Percentiles rank a stretch among this genome's conserved stretches.
Evolutionary conservation across 1,284 basidiomycete genomes (phyloP).

Genomic region (Anthracocystis walkeri): DNA sequence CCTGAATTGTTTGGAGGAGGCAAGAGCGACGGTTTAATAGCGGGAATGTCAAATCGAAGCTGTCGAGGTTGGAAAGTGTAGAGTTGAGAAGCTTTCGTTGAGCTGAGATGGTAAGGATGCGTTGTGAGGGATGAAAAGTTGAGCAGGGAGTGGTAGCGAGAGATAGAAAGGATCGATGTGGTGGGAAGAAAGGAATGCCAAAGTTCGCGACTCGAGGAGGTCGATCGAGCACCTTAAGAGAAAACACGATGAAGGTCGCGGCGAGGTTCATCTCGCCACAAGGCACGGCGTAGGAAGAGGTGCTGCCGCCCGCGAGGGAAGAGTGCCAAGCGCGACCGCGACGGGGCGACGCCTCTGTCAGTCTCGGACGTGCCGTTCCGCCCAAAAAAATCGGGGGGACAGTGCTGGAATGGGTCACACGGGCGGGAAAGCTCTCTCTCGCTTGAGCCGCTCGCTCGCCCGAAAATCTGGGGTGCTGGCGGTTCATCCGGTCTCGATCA

Average conservation of each 20-base stretch:
- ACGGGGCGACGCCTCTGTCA: background rate
- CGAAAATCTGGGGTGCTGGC: constrained; percentile 8
- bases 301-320: constrained; percentile 2
- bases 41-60: too few relatives aligned
- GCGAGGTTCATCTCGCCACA: constrained; percentile 6
- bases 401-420: constrained; percentile 6
- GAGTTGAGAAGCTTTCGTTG: background rate
- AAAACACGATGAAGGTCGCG: constrained; percentile 1
- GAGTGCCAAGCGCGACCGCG: constrained; percentile 22
- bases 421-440: background rate
- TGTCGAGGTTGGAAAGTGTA: background rate
- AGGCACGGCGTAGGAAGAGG: constrained; percentile 12
- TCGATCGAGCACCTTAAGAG: background rate
- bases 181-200: constrained; percentile 9
- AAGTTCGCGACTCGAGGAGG: background rate
- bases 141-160: background rate
- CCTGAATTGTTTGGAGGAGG: constrained; percentile 5
- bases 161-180: constrained; percentile 6
- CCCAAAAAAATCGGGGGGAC: background rate
- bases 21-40: background rate
- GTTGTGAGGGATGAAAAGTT: background rate
- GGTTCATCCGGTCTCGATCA: background rate
- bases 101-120: background rate
- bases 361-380: constrained; percentile 2
- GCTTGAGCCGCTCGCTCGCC: background rate